Evolutionary conservation across 495 filamentous ascomycete genomes (phyloP).

Genomic region (Hypoxylon intermedium): DNA sequence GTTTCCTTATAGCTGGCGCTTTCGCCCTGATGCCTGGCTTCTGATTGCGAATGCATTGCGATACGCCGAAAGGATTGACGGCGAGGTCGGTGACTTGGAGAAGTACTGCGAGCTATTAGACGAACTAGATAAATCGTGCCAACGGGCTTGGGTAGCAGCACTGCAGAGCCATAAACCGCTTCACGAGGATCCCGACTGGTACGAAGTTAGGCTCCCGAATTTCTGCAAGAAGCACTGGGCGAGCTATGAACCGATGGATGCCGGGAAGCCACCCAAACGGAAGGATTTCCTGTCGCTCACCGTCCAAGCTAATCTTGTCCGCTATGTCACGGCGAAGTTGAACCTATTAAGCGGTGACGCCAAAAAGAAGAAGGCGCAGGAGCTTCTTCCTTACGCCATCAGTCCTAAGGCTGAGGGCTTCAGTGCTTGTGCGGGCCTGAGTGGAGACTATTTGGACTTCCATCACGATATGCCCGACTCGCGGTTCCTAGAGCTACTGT

Average conservation of each 20-base stretch:
- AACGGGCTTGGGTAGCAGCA: slow-evolving; percentile 36
- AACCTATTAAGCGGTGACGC: slow-evolving; percentile 15
- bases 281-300: slow-evolving; percentile 41
- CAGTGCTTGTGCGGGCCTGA: slow-evolving; percentile 40
- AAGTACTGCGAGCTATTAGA: slow-evolving; percentile 39
- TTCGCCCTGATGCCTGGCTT: slow-evolving; percentile 43
- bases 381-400: slow-evolving; percentile 37
- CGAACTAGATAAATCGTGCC: slow-evolving; percentile 39
- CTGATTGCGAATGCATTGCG: slow-evolving; percentile 40
- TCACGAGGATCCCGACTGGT: slow-evolving; percentile 45
- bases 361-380: slow-evolving; percentile 38
- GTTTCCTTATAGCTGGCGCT: no score
- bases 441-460: slow-evolving; percentile 43
- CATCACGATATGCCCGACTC: slow-evolving; percentile 47
- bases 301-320: slow-evolving; percentile 42
- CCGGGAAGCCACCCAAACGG: slow-evolving; percentile 44
- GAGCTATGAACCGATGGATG: slow-evolving; percentile 45
- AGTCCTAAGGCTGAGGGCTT: slow-evolving; percentile 43
- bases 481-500: slow-evolving; percentile 35
- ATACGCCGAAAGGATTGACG: slow-evolving; percentile 41
- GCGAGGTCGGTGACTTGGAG: slow-evolving; percentile 21
- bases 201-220: slow-evolving; percentile 29
- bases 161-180: slow-evolving; percentile 41
- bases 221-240: slow-evolving; percentile 41
- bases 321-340: slow-evolving; percentile 35